Evolutionary conservation across 495 filamentous ascomycete genomes (phyloP), one percentile per base, ranked within the genome.

Genomic region (Aspergillus funiculosus): DNA sequence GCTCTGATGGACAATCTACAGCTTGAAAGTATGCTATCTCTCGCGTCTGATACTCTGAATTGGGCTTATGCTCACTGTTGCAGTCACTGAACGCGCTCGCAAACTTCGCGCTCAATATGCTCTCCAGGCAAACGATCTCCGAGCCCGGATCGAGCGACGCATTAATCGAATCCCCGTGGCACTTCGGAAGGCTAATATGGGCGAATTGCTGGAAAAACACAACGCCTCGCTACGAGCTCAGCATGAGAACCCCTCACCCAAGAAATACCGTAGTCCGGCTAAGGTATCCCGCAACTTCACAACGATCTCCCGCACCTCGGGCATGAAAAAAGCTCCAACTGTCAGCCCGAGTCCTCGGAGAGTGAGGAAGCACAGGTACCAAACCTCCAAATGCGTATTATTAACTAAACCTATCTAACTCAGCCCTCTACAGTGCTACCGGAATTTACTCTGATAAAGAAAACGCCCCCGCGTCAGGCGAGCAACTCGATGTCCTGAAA

Each of bases 71-170:
- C 44, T 65, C 20, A 65, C 47, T 14, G 8, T 9, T 45, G 15
- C 53, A 97, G 92, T 97, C 51, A 91, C 87, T 20, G 89, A 95
- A 67, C 82, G 92, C 53, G 88, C 87, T 26, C 79, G 92, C 42
- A 94, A 92, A 64, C 79, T 97, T 19, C 84, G 90, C 50, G 82
- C 90, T 3, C 89, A 94, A 64, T 95, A 94, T 69, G 83, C 83
- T 24, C 73, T 94, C 25, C 89, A 94, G 63, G 83, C 87, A 9
- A 83, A 87, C 59, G 85, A 85, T 48, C 76, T 97, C 9, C 78
- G 83, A 30, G 80, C 88, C 35, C 84, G 92, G 29, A 83, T 99
- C 21, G 91, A 97, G 69, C 85, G 95, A 64, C 87, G 92, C 61
- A 76, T 99, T 64, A 95, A 96, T 59, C 86, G 92, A 34, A 89